These are phyloP conservation scores for Acer negundo DNA, from an alignment of 345 rosid species.

Conservation along the genomic window DNA sequence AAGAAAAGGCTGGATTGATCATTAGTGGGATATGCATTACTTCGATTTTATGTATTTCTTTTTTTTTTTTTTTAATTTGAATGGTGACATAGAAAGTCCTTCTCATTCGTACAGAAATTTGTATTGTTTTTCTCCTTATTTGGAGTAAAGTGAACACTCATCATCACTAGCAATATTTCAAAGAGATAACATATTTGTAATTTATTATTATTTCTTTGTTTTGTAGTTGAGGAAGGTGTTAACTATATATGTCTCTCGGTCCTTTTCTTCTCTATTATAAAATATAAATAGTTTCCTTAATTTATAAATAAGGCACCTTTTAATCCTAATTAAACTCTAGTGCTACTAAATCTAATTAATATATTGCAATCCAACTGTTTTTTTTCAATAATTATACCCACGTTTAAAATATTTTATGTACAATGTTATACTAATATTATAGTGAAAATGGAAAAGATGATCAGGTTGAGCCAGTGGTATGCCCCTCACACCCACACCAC, in stretches of 20 bases:
- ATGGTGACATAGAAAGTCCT: constrained; percentile 31
- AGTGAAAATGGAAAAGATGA: too few relatives aligned
- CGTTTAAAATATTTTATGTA: neutral
- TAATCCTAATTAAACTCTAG: neutral
- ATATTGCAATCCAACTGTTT: neutral
- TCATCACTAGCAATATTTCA: neutral
- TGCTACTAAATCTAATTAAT: neutral
- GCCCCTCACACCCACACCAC: too few relatives aligned
- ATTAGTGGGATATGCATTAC: constrained; percentile 31
- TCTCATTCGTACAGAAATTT: neutral
- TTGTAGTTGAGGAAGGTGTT: constrained; percentile 1
- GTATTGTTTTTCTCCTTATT: too few relatives aligned
- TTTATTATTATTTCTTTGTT: neutral
- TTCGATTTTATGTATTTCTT: neutral
- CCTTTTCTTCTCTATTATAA: neutral
- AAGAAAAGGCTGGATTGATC: neutral
- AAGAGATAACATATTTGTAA: neutral
- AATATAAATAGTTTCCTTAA: neutral
- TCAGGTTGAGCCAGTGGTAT: too few relatives aligned
- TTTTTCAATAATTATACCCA: neutral
- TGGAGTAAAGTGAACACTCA: too few relatives aligned
- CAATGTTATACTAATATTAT: neutral
- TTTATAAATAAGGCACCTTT: neutral
- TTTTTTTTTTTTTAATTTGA: neutral
- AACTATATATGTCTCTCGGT: neutral